Evolutionary conservation across 768 basidiomycete genomes (phyloP).

Genomic region (Rhizopogon vulgaris): DNA sequence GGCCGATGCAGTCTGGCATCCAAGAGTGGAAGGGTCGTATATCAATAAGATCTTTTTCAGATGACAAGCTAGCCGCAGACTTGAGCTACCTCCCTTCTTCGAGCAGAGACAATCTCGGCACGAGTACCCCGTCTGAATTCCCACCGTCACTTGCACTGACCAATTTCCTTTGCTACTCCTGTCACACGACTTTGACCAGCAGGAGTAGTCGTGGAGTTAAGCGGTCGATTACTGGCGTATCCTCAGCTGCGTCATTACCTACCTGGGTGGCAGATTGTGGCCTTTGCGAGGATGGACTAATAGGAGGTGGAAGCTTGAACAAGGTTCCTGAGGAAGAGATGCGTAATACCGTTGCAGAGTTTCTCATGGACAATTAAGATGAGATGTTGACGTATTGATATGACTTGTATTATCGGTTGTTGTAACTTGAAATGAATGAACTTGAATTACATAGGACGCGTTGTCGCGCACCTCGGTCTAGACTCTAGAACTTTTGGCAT

Average conservation of each 20-base stretch:
- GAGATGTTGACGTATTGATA: neutral
- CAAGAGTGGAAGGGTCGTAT: conserved; percentile 72
- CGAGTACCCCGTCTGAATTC: neutral
- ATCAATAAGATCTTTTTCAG: conserved; percentile 52
- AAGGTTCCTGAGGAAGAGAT: conserved; percentile 27
- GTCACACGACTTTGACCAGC: conserved; percentile 56
- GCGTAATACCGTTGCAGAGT: conserved; percentile 32
- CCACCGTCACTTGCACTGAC: conserved; percentile 23
- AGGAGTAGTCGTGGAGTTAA: conserved; percentile 40
- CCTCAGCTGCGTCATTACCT: conserved; percentile 13
- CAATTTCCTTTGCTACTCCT: conserved; percentile 53
- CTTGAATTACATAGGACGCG: too few species aligned
- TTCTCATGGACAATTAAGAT: conserved; percentile 27
- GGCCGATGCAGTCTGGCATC: conserved; percentile 57
- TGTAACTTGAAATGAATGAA: neutral
- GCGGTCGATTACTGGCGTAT: conserved; percentile 7
- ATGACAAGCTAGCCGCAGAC: conserved; percentile 12
- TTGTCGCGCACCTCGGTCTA: too few species aligned
- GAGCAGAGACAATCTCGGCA: neutral
- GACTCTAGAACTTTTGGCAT: too few species aligned
- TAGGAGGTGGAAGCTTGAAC: conserved; percentile 24
- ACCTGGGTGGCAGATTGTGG: conserved; percentile 27
- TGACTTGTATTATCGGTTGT: neutral
- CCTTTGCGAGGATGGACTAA: neutral
- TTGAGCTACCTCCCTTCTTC: conserved; percentile 5